These are phyloP conservation scores for Apiosordaria backusii DNA, from an alignment of 495 filamentous ascomycete genomes.

Conservation along the genomic window DNA sequence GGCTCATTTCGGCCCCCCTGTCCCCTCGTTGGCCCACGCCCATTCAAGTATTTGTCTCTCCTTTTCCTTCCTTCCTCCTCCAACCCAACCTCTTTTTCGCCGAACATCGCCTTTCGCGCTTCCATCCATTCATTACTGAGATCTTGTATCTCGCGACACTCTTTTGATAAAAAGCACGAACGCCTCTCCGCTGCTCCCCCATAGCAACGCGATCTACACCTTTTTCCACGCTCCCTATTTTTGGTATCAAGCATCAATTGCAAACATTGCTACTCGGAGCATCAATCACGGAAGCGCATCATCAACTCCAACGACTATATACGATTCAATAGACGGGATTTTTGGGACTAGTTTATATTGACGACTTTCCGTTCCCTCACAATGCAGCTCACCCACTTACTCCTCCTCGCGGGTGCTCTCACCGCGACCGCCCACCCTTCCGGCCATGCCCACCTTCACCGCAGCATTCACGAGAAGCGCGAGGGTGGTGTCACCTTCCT, in stretches of 20 bases:
- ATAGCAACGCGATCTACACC: constrained; percentile 16
- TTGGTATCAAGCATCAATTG: constrained; percentile 20
- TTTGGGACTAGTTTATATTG: neutral
- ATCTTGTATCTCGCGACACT: constrained; percentile 36
- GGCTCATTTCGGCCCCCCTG: constrained; percentile 27
- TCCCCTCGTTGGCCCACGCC: constrained; percentile 7
- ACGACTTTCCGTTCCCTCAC: constrained; percentile 5
- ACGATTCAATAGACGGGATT: constrained; percentile 12
- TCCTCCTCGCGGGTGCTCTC: constrained; percentile 31
- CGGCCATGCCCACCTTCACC: constrained; percentile 34
- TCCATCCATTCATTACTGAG: constrained; percentile 34
- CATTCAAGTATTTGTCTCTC: constrained; percentile 15
- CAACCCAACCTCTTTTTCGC: constrained; percentile 9
- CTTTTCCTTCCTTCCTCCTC: constrained; percentile 22
- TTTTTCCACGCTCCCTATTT: constrained; percentile 1
- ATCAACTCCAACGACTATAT: constrained; percentile 9
- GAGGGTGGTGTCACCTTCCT: constrained; percentile 17
- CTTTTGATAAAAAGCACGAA: constrained; percentile 22
- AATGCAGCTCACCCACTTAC: constrained; percentile 31
- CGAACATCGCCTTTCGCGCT: constrained; percentile 28
- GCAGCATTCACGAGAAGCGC: constrained; percentile 23
- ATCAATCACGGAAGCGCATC: neutral
- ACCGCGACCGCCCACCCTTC: constrained; percentile 32
- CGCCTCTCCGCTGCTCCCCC: neutral
- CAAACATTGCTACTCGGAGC: neutral